Conservation (phyloP, 352 stramenopile species). For the Phytophthora megakarya region DNA sequence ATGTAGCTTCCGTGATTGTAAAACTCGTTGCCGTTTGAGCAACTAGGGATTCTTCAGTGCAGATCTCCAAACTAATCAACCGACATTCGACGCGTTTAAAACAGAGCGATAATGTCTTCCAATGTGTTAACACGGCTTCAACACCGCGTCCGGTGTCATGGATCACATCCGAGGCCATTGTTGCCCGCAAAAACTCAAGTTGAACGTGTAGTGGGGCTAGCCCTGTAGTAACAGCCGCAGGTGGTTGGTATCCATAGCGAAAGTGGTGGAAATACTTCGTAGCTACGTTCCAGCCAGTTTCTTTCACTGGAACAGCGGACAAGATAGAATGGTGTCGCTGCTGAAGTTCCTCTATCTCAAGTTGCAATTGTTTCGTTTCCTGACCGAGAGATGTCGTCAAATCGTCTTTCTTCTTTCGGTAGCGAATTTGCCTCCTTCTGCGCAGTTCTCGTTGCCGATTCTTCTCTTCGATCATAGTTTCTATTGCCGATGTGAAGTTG, state of each 20-base stretch:
- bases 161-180: background rate
- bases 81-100: background rate
- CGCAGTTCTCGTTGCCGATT: constrained; percentile 4
- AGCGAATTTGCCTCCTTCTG: background rate
- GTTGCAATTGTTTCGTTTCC: background rate
- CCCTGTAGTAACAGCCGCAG: background rate
- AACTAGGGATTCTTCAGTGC: background rate
- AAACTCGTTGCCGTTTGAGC: constrained; percentile 2
- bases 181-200: constrained; percentile 7
- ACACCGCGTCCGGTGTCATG: background rate
- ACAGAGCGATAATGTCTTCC: background rate
- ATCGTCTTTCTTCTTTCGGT: constrained; percentile 8
- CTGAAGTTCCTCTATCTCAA: constrained; percentile 1
- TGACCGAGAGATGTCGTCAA: background rate
- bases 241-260: background rate
- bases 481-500: background rate
- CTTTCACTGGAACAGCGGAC: background rate
- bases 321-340: background rate
- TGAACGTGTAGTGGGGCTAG: background rate
- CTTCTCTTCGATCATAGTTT: background rate
- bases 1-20: background rate
- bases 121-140: constrained; percentile 2
- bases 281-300: constrained; percentile 1
- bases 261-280: constrained; percentile 6
- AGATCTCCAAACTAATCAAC: background rate